Evolutionary conservation across 2,329 filamentous ascomycete species (phyloP), one percentile per base, ranked within the genome.

Genomic region (Ilyonectria sp.): DNA sequence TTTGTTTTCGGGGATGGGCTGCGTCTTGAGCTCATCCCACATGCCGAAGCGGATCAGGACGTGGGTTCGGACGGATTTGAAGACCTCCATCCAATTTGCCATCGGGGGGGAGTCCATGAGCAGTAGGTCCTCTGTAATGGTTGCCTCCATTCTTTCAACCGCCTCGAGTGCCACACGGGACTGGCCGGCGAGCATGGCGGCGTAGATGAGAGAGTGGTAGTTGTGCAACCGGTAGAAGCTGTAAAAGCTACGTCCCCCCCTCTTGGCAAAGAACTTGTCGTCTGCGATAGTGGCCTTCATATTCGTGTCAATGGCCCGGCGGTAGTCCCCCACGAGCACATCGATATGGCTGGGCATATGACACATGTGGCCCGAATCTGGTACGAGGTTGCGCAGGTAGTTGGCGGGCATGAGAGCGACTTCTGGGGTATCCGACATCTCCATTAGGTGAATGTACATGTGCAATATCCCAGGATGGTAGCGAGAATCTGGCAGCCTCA

Each of bases 271-370:
- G 74, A 88, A 94, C 71, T 88, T 89, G 57, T 92, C 87, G 75
- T 95, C 92, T 2, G 91, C 92, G 0, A 80, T 74, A 54, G 93
- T 90, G 10, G 93, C 93, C 23, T 87, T 85, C 2, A 86, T 82
- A 77, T 95, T 95, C 4, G 90, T 91, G 1, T 83, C 82, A 58
- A 94, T 90, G 5, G 91, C 91, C 9, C 84, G 84, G 33, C 86
- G 82, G 75, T 94, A 95, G 73, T 94, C 89, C 13, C 93, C 93
- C 31, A 90, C 87, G 0, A 94, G 85, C 11, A 74, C 69, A 15
- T 95, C 92, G 40, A 95, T 83, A 77, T 95, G 93, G 0, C 90
- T 90, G 0, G 93, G 92, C 93, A 95, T 95, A 75, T 94, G 92
- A 46, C 90, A 84, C 0, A 93, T 81, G 77, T 94, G 92, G 1